Percentiles rank a stretch among this genome's conserved stretches.
phyloP scores from a whole-genome alignment of 2,329 filamentous ascomycete species.

The Ascochyta koolunga region DNA sequence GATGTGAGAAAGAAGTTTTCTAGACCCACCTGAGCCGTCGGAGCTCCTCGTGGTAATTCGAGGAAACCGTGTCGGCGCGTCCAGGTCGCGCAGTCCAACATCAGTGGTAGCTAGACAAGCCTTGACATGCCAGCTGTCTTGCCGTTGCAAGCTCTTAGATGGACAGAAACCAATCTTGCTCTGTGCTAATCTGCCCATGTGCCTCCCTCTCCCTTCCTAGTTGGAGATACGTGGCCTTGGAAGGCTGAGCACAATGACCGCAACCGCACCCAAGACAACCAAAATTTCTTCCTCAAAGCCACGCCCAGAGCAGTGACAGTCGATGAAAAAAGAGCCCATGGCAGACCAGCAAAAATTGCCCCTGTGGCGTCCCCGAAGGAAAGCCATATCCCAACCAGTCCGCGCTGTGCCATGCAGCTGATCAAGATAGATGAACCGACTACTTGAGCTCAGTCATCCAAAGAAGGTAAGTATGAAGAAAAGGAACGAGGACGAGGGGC shows the following conservation, averaged over 20 bases:
- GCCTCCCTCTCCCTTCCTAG: too few relatives aligned
- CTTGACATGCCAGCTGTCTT: too few relatives aligned
- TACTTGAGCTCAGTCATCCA: slow-evolving; percentile 41
- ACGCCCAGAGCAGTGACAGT: slow-evolving; percentile 36
- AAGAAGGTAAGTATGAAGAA: slow-evolving; percentile 43
- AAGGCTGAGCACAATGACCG: too few relatives aligned
- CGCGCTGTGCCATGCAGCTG: slow-evolving; percentile 48
- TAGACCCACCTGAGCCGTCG: slow-evolving; percentile 1
- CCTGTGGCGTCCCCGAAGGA: slow-evolving; percentile 45
- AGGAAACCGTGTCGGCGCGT: background rate
- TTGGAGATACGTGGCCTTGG: too few relatives aligned
- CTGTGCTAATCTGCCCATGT: too few relatives aligned
- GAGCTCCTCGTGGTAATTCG: slow-evolving; percentile 7
- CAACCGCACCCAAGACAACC: too few relatives aligned
- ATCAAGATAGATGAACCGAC: slow-evolving; percentile 34
- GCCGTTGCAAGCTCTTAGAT: too few relatives aligned
- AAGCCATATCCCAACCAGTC: slow-evolving; percentile 40
- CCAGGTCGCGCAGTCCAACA: background rate
- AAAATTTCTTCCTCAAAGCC: slow-evolving; percentile 48
- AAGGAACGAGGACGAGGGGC: background rate
- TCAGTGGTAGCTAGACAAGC: background rate
- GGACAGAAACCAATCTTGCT: too few relatives aligned
- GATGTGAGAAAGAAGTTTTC: background rate
- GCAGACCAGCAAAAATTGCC: slow-evolving; percentile 39
- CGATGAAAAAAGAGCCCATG: slow-evolving; percentile 45